Base-by-base conservation (phyloP, 352 stramenopile species). In the Elongisporangium senticosum region DNA sequence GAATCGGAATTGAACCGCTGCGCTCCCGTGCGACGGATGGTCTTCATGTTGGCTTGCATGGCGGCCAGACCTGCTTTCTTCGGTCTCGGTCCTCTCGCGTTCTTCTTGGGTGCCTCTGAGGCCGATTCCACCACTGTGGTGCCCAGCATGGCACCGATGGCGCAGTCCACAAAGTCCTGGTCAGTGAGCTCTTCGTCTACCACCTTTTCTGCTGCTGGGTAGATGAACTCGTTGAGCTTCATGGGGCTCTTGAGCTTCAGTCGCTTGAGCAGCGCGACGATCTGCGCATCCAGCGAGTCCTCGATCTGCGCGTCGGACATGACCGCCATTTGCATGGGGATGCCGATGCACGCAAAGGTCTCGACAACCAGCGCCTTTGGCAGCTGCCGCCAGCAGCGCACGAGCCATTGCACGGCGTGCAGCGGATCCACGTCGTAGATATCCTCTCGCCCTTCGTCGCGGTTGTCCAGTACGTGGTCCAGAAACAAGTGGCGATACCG, bases 151-250 rank as follows among this genome's bases (percentile, higher is more conserved):
- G 66, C 63, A 49, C 87, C 69, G 37, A 89, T 50, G 1, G 76
- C 78, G 0, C 74, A 78, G 49, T 90, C 75, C 8, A 83, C 78
- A 66, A 89, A 90, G 55, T 90, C 77, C 28, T 86, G 76, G 54
- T 87, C 71, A 6, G 66, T 72, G 19, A 89, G 63, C 52, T 85
- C 70, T 58, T 87, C 77, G 22, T 90, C 78, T 19, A 69, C 64
- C 0, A 80, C 68, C n/a, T 59, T 65, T 49, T 89, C 82, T 0
- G 60, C 63, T 37, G 60, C 58, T 24, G 77, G 79, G 11, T 61
- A 67, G 7, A 89, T 59, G 21, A 87, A 82, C 50, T 88, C 75
- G 11, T 71, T 72, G 48, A 90, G 56, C n/a, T 68, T 57, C 59
- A 83, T 67, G 7, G 75, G 63, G 11, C 57, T 61, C 13, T 77